Base-by-base conservation (phyloP, 2,329 filamentous ascomycete genomes). In the Sodiomyces alkalinus region DNA sequence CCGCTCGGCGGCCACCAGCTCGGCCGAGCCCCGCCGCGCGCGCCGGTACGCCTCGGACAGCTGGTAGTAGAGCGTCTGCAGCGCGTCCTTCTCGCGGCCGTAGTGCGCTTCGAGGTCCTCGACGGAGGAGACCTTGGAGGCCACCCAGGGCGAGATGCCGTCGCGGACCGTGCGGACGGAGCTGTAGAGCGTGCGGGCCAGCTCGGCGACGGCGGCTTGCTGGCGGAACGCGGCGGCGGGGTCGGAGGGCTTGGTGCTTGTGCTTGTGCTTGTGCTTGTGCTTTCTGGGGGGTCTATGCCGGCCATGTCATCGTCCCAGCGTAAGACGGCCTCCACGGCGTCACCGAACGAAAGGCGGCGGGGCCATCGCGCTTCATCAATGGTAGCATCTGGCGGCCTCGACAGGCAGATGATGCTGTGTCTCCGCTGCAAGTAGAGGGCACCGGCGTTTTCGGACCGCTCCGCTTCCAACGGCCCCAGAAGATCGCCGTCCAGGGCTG, bases 301-400 rank as follows among this genome's bases (percentile, higher is more conserved):
- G n/a, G n/a, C n/a, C 4, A 58, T 48, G 16, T 76, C 49, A 26
- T 68, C 62, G 5, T 67, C 56, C 78, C 79, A 85, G 11, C 55
- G 59, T 2, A 85, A 53, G 6, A 86, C 55, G n/a, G 74, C 78
- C 34, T 83, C 76, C 51, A 81, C 78, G 2, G 76, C 80, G 24
- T 76, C 64, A 33, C 75, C 74, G 47, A 86, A 86, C 4, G 79
- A 85, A 37, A 86, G 61, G 23, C 78, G 68, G 2, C 79, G 71
- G 1, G 78, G 70, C 68, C 75, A 81, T 32, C 68, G 68, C 17
- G 62, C 60, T 35, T 80, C 73, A 34, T 70, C 63, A 2, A 57
- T 49, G 15, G 27, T 4, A 10, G 14, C 13, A 17, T 26, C 23
- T n/a, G n/a, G n/a, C 6, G 35, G 37, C 6, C 46, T 47, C 1